Evolutionary conservation across 768 basidiomycete species (phyloP).

Genomic region (Boletus insuetus): DNA sequence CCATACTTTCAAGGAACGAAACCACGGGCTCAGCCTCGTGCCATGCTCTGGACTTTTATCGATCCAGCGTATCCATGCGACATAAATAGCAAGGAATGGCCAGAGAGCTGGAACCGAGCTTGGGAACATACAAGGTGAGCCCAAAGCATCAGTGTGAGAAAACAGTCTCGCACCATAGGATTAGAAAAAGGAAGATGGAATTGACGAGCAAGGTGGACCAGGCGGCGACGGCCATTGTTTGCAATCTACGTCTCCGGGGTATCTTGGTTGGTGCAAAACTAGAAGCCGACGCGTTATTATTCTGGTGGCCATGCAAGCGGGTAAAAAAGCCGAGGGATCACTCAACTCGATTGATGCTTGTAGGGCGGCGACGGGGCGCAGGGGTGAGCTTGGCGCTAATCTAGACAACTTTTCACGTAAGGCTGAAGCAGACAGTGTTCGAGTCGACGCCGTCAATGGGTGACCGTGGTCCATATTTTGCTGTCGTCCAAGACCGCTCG

Average conservation of each 20-base stretch:
- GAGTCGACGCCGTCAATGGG: conserved; percentile 37
- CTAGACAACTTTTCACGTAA: conserved; percentile 63
- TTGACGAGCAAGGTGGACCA: conserved; percentile 85
- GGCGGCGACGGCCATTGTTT: conserved; percentile 84
- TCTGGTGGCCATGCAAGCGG: background rate
- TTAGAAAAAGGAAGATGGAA: conserved; percentile 62
- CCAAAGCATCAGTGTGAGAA: background rate
- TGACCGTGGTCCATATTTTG: conserved; percentile 33
- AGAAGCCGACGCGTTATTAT: conserved; percentile 2
- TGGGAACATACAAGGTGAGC: background rate
- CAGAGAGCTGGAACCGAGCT: conserved; percentile 90
- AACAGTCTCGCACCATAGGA: conserved; percentile 64
- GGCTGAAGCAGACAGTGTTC: conserved; percentile 58
- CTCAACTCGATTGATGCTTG: conserved; percentile 76
- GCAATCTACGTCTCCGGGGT: conserved; percentile 80
- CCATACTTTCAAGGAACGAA: conserved; percentile 72
- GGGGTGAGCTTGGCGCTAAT: conserved; percentile 48
- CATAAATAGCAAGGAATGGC: conserved; percentile 77
- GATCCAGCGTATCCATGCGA: conserved; percentile 72
- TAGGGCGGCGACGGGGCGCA: conserved; percentile 61
- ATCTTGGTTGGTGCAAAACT: conserved; percentile 87
- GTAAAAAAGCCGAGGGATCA: background rate
- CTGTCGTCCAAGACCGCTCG: conserved; percentile 2
- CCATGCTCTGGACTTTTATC: conserved; percentile 77
- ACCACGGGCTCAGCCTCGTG: conserved; percentile 70